phyloP scores from a whole-genome alignment of 176 grass and related monocot genomes.

The Oryza brachyantha region DNA sequence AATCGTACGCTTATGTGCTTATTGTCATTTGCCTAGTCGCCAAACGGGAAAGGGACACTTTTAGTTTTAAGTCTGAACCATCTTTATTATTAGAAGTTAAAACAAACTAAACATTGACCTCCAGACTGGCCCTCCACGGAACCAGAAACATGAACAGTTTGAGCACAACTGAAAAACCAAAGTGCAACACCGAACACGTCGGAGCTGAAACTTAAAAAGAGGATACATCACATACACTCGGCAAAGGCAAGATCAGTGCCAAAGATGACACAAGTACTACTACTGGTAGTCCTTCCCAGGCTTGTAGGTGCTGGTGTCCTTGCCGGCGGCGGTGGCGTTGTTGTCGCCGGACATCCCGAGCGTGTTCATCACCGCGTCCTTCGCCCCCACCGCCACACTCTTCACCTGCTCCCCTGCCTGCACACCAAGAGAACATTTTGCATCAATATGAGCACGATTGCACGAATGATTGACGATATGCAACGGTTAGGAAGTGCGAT shows the following conservation, averaged over 20 bases:
- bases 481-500: no score
- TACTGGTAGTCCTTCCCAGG: conserved; percentile 26
- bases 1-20: no score
- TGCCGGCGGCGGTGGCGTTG: not conserved
- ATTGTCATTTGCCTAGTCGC: no score
- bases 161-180: not conserved
- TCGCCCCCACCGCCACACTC: conserved; percentile 40
- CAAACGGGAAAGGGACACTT: not conserved
- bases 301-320: conserved; percentile 44
- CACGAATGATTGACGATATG: not conserved
- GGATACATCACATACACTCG: not conserved
- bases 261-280: not conserved
- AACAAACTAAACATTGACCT: not conserved
- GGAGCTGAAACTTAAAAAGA: not conserved
- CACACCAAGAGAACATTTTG: not conserved
- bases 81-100: conserved; percentile 31
- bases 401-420: conserved; percentile 59
- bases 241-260: not conserved
- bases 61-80: not conserved
- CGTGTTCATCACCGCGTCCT: conserved; percentile 60
- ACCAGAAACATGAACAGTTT: not conserved
- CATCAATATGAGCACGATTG: not conserved
- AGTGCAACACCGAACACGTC: not conserved
- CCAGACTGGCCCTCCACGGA: not conserved
- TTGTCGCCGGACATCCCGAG: conserved; percentile 61